Evolutionary conservation across 805 yeast species (phyloP), one percentile per base, ranked within the genome.

Genomic region (Maudiozyma pseudohumilis): DNA sequence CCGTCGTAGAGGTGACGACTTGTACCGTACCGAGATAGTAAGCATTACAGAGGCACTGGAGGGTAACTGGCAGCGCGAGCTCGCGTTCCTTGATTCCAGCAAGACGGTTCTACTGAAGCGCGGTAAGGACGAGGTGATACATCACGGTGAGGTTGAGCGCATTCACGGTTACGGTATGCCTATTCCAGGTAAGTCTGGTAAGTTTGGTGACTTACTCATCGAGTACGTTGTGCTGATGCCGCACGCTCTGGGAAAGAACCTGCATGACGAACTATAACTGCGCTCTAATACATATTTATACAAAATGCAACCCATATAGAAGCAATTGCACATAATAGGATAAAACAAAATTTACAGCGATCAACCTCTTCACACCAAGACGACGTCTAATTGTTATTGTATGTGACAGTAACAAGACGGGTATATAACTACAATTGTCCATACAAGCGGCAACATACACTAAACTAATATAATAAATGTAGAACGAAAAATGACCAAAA

Each of bases 81-180:
- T 92, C 19, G 71, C 68, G 29, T 80, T 77, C 44, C 70, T 92
- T 38, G 95, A 83, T 53, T 66, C 65, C 16, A 70, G 69, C 22
- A 70, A 74, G 34, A 62, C 63, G 22, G 56, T 76, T 2, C 48
- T 45, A 0, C 36, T 86, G 3, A 41, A 60, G 26, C 70, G 95
- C 41, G 47, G 52, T 2, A 44, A 49, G 7, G 87, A 88, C 15
- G 62, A 62, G 23, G 52, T 68, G 8, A 76, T 83, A 1, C 45
- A 63, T 32, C 64, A 76, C 50, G 94, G 94, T 2, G 82, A 85
- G 46, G 66, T 81, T 6, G 95, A 92, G 56, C 59, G 68, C 3
- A 46, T 89, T 24, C 62, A 67, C 43, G 87, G 83, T 6, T 78
- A 72, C 49, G 98, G 98, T 18, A 86, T 92, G 96, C 97, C 97